Percentiles rank a stretch among this genome's conserved stretches.
Conservation (phyloP, 805 yeast genomes). For the Diddensiella transvaalensis region DNA sequence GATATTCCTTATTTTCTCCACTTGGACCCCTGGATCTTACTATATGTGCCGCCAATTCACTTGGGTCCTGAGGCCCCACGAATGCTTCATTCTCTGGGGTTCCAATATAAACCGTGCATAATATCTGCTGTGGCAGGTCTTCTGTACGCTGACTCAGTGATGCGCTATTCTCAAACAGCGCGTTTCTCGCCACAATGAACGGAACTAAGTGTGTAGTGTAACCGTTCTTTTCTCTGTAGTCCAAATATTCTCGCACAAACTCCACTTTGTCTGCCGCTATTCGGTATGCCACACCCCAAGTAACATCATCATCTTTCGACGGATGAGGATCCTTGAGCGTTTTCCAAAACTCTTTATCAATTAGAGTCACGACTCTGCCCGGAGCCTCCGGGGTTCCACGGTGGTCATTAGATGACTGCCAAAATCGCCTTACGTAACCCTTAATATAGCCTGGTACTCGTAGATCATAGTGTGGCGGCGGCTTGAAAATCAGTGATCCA, state of each 20-base stretch:
- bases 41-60: constrained; percentile 59
- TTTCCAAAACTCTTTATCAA: constrained; percentile 53
- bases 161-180: constrained; percentile 2
- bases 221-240: constrained; percentile 85
- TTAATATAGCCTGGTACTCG: constrained; percentile 67
- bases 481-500: constrained; percentile 85
- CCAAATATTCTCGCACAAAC: constrained; percentile 65
- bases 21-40: constrained; percentile 65
- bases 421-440: constrained; percentile 79
- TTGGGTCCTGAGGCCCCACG: constrained; percentile 71
- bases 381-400: constrained; percentile 84
- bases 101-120: constrained; percentile 75
- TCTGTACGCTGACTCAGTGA: constrained; percentile 4
- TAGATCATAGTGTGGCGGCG: constrained; percentile 68
- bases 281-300: constrained; percentile 83
- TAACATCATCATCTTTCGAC: constrained; percentile 33
- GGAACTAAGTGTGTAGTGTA: constrained; percentile 66
- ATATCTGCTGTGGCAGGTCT: constrained; percentile 33
- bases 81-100: constrained; percentile 77
- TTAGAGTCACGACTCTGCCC: constrained; percentile 83
- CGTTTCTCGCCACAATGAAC: constrained; percentile 45
- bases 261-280: constrained; percentile 61
- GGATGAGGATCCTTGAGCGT: constrained; percentile 43
- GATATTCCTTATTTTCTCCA: constrained; percentile 74
- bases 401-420: constrained; percentile 91